phyloP scores from a whole-genome alignment of 306 rosid species.

The Medicago ruthenica region DNA sequence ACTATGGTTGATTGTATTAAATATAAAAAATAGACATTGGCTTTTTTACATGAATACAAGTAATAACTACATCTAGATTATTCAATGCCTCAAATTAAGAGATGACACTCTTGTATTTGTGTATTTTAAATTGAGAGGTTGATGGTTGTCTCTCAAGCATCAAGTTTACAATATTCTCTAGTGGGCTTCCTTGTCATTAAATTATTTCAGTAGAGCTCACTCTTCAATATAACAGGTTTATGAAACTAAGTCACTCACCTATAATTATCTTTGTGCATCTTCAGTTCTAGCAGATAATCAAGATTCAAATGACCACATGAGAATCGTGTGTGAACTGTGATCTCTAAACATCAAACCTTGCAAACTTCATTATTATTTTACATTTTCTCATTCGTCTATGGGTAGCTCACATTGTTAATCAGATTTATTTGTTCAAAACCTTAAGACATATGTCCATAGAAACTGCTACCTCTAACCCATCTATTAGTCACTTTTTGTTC shows the following conservation, averaged over 20 bases:
- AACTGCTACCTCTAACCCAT: slow-evolving; percentile 22
- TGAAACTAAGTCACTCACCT: not conserved
- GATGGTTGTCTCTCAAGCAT: not conserved
- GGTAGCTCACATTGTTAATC: not conserved
- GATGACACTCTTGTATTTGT: not conserved
- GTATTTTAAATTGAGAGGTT: not conserved
- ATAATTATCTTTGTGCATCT: not conserved
- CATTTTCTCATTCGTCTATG: not conserved
- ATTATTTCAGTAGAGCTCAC: not conserved
- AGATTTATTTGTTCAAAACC: slow-evolving; percentile 1
- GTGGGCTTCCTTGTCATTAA: not conserved
- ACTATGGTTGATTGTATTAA: too few relatives aligned
- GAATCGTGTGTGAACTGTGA: not conserved
- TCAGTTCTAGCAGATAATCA: not conserved
- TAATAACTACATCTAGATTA: not conserved
- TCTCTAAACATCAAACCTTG: not conserved
- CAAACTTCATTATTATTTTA: not conserved
- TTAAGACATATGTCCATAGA: slow-evolving; percentile 6
- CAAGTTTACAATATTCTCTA: not conserved
- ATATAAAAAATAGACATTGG: too few relatives aligned
- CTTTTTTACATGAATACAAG: not conserved
- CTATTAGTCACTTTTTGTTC: not conserved
- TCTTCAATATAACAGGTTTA: not conserved
- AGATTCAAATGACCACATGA: not conserved
- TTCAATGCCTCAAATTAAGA: not conserved